Base-by-base conservation (phyloP, 306 rosid species). In the Cyamopsis tetragonoloba region DNA sequence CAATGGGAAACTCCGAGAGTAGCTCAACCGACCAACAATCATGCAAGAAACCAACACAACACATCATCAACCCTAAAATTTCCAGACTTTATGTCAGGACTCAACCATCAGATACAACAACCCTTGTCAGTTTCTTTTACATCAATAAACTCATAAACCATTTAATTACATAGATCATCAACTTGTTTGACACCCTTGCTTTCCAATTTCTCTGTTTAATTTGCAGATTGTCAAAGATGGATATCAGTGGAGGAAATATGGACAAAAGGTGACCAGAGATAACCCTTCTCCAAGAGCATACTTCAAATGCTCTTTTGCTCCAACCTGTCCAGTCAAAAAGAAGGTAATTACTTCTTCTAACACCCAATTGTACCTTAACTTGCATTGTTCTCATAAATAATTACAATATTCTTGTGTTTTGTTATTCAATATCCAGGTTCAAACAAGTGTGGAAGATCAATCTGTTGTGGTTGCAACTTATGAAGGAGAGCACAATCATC, bases 281-380 rank as follows among this genome's bases (percentile, higher is more conserved):
- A 95, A 95, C 64, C 99, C 99, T 66, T 90, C 82, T 20, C 99
- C 99, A 50, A 82, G 99, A 82, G 99, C 99, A 46, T 95, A 95
- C 77, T 95, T 90, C 84, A 95, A 88, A 79, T 95, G 99, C 81
- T 95, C 99, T 24, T 95, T 88, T 57, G 99, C 97, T 66, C 99
- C 99, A 13, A 79, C 59, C 66, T 95, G 99, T 76, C 90, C 90
- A 7, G 97, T 95, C 6, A 95, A 95, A 78, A 95, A 90, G 88
- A 95, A 95, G 96, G 98, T 92, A 66, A 41, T 6, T n/a, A n/a
- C n/a, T n/a, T n/a, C n/a, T n/a, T 13, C 19, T n/a, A 31, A 28
- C 19, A 22, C n/a, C 59, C 18, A 3, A 44, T 27, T 28, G n/a
- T n/a, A n/a, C n/a, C n/a, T n/a, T n/a, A n/a, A n/a, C n/a, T n/a